Evolutionary conservation across 148 eudicot genomes (phyloP).

Genomic region (Camellia lanceoleosa): DNA sequence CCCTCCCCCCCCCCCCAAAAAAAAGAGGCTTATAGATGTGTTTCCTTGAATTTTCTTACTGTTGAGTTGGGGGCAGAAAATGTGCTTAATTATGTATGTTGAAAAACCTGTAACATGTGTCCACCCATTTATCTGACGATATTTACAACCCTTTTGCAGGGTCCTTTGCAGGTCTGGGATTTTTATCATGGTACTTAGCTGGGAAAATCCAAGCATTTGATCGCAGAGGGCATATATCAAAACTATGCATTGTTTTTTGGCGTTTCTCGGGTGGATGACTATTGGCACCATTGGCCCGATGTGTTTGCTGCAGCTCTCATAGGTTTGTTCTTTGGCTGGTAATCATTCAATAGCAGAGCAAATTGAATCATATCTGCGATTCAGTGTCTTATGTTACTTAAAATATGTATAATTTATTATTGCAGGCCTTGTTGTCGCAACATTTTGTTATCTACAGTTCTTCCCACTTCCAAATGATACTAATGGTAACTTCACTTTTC

Average conservation of each 20-base stretch:
- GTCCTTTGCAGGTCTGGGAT: constrained; percentile 96
- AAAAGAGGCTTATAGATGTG: background rate
- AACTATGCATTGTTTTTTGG: constrained; percentile 65
- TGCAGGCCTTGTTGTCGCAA: constrained; percentile 58
- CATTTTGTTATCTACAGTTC: constrained; percentile 78
- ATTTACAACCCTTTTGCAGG: constrained; percentile 36
- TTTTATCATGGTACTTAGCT: constrained; percentile 63
- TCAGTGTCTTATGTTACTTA: background rate
- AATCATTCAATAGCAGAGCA: background rate
- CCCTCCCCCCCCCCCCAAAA: background rate
- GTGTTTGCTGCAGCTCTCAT: constrained; percentile 74
- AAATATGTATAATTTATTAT: background rate
- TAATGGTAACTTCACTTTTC: constrained; percentile 37
- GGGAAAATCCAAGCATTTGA: constrained; percentile 74
- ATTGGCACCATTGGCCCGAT: constrained; percentile 97
- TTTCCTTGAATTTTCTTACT: background rate
- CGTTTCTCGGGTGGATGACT: constrained; percentile 89
- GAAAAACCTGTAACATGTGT: background rate
- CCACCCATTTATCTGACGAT: background rate
- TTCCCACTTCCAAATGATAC: constrained; percentile 69
- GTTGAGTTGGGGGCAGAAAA: background rate
- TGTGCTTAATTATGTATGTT: background rate
- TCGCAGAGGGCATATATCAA: constrained; percentile 69
- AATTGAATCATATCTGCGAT: background rate
- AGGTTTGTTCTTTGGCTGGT: constrained; percentile 36